Conservation (phyloP, 2,329 filamentous ascomycete genomes). For the Monosporascus cannonballus region DNA sequence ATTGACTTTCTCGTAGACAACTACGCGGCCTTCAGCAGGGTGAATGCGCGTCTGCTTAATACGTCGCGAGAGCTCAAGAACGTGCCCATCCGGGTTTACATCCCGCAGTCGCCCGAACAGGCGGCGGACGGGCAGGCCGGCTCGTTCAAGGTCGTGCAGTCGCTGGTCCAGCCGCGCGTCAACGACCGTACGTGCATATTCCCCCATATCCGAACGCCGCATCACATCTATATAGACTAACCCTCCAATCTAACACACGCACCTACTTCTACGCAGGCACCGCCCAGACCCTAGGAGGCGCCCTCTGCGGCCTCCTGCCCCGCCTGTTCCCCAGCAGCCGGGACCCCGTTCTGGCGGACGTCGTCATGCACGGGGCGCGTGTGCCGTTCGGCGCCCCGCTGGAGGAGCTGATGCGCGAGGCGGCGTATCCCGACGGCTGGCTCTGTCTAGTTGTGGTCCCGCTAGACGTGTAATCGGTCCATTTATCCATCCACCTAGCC, state of each 20-base stretch:
- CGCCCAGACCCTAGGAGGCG: conserved; percentile 62
- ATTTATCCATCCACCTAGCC: no score
- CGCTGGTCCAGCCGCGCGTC: conserved; percentile 49
- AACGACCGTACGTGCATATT: conserved; percentile 27
- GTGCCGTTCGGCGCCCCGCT: conserved; percentile 76
- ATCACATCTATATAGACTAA: not conserved
- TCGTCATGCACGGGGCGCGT: conserved; percentile 77
- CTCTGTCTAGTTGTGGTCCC: conserved; percentile 75
- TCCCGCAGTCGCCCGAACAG: conserved; percentile 50
- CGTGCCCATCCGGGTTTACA: conserved; percentile 83
- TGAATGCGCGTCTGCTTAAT: conserved; percentile 73
- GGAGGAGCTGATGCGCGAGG: conserved; percentile 75
- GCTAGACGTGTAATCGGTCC: conserved; percentile 34
- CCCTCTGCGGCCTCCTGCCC: conserved; percentile 69
- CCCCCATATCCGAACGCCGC: not conserved
- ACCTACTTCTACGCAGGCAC: conserved; percentile 14
- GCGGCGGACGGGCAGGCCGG: conserved; percentile 34
- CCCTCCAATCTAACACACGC: not conserved
- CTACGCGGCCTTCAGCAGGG: conserved; percentile 62
- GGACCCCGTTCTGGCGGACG: conserved; percentile 76
- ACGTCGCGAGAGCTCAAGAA: conserved; percentile 69
- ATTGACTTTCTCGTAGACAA: conserved; percentile 50
- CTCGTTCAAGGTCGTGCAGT: conserved; percentile 69
- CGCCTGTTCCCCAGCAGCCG: conserved; percentile 80
- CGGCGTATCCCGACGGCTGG: conserved; percentile 90